Evolutionary conservation across 1,139 yeast genomes (phyloP).

Genomic region (Chernovozyma sophiae-reginae): DNA sequence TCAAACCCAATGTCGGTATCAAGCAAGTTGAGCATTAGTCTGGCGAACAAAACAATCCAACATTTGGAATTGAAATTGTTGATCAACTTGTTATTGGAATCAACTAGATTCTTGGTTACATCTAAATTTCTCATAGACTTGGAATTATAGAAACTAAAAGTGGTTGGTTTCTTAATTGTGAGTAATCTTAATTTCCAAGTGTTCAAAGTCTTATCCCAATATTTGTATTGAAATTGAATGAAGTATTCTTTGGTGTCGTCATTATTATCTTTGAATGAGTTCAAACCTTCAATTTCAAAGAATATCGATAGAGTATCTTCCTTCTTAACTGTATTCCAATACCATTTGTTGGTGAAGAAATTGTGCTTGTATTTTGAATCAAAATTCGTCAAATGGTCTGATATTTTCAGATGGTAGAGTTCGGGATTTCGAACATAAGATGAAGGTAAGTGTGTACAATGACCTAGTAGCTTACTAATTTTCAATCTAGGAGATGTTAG

Average conservation of each 20-base stretch:
- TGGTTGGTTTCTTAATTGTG: slow-evolving; percentile 29
- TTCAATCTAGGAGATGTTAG: slow-evolving; percentile 30
- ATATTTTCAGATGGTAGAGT: slow-evolving; percentile 23
- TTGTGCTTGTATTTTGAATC: slow-evolving; percentile 29
- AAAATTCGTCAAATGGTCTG: slow-evolving; percentile 30
- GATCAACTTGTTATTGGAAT: slow-evolving; percentile 14
- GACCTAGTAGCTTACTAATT: slow-evolving; percentile 23
- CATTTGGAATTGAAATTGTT: slow-evolving; percentile 29
- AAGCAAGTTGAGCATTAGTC: slow-evolving; percentile 30
- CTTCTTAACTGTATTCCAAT: slow-evolving; percentile 18
- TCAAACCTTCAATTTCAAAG: slow-evolving; percentile 30
- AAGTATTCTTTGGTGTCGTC: slow-evolving; percentile 18
- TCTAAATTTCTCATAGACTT: background rate
- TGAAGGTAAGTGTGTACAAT: slow-evolving; percentile 33
- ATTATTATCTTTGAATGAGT: slow-evolving; percentile 17
- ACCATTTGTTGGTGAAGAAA: slow-evolving; percentile 36
- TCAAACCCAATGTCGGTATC: slow-evolving; percentile 33
- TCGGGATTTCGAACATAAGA: slow-evolving; percentile 24
- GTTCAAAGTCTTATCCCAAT: slow-evolving; percentile 19
- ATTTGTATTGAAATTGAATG: slow-evolving; percentile 31
- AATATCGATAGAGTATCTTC: slow-evolving; percentile 26
- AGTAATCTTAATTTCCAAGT: slow-evolving; percentile 27
- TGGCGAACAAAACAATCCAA: slow-evolving; percentile 28
- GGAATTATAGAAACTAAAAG: slow-evolving; percentile 10
- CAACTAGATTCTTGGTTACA: slow-evolving; percentile 1